Evolutionary conservation across 1,139 yeast genomes (phyloP).

Genomic region (Candida gigantensis): DNA sequence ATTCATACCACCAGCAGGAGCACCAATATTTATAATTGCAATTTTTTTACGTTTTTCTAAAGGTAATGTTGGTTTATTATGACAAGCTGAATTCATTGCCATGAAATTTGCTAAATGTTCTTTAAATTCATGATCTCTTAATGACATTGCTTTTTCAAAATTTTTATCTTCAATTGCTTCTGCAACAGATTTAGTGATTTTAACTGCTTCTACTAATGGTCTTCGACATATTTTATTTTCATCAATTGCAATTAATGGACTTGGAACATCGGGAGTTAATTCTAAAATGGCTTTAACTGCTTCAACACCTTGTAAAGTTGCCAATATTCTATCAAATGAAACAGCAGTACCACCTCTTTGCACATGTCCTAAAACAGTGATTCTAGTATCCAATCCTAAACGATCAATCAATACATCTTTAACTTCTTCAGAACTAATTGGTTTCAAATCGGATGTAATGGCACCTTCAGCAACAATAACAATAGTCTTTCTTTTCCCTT

Average conservation of each 20-base stretch:
- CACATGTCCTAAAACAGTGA: conserved; percentile 79
- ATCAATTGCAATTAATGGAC: conserved; percentile 73
- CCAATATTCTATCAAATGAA: conserved; percentile 73
- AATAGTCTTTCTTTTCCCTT: conserved; percentile 76
- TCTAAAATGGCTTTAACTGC: conserved; percentile 78
- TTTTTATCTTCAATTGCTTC: conserved; percentile 59
- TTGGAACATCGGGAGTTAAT: conserved; percentile 67
- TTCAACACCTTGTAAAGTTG: conserved; percentile 81
- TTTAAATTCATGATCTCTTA: conserved; percentile 71
- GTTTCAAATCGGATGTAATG: conserved; percentile 62
- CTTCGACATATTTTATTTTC: conserved; percentile 71
- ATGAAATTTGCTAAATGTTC: conserved; percentile 67
- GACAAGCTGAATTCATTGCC: conserved; percentile 58
- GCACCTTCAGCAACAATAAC: conserved; percentile 89
- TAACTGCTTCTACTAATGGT: conserved; percentile 74
- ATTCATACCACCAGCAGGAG: conserved; percentile 82
- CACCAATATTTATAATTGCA: conserved; percentile 78
- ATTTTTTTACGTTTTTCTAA: conserved; percentile 57
- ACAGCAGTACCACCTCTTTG: conserved; percentile 89
- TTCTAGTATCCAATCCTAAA: conserved; percentile 74
- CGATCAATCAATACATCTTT: conserved; percentile 65
- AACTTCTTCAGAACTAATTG: conserved; percentile 66
- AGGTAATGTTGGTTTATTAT: conserved; percentile 61
- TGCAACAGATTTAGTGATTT: conserved; percentile 69
- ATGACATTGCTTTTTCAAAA: conserved; percentile 63